Evolutionary conservation across 345 rosid species (phyloP).

Genomic region (Gossypium turneri): DNA sequence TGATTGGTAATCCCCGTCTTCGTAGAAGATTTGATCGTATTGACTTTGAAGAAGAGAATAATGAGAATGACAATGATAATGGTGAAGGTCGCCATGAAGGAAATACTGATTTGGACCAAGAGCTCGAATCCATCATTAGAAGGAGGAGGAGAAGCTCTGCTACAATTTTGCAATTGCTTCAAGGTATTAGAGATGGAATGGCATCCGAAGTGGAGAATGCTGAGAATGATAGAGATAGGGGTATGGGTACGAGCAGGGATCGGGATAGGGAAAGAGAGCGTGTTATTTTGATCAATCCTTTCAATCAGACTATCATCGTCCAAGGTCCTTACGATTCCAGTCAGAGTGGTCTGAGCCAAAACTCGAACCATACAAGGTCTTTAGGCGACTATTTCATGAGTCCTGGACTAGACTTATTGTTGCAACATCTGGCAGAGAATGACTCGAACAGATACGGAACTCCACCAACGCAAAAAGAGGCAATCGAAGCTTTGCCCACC

Average conservation of each 20-base stretch:
- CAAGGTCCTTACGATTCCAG: slow-evolving; percentile 44
- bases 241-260: not conserved
- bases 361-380: slow-evolving; percentile 42
- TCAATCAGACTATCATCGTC: slow-evolving; percentile 45
- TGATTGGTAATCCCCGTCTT: slow-evolving; percentile 64
- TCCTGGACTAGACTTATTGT: slow-evolving; percentile 67
- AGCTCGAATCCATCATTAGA: slow-evolving; percentile 55
- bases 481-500: slow-evolving; percentile 51
- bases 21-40: slow-evolving; percentile 50
- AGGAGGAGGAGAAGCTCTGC: slow-evolving; percentile 73
- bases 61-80: slow-evolving; percentile 28
- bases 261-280: slow-evolving; percentile 36
- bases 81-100: slow-evolving; percentile 36
- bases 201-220: slow-evolving; percentile 52
- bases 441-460: slow-evolving; percentile 77
- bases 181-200: slow-evolving; percentile 72
- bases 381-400: slow-evolving; percentile 78
- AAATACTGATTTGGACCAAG: slow-evolving; percentile 55
- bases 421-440: slow-evolving; percentile 78
- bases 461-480: slow-evolving; percentile 77
- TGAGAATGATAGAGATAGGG: slow-evolving; percentile 32
- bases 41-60: slow-evolving; percentile 47
- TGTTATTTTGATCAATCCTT: slow-evolving; percentile 42
- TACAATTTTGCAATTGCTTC: slow-evolving; percentile 68
- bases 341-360: slow-evolving; percentile 36